Conservation (phyloP, 345 rosid genomes). For the Populus nigra region DNA sequence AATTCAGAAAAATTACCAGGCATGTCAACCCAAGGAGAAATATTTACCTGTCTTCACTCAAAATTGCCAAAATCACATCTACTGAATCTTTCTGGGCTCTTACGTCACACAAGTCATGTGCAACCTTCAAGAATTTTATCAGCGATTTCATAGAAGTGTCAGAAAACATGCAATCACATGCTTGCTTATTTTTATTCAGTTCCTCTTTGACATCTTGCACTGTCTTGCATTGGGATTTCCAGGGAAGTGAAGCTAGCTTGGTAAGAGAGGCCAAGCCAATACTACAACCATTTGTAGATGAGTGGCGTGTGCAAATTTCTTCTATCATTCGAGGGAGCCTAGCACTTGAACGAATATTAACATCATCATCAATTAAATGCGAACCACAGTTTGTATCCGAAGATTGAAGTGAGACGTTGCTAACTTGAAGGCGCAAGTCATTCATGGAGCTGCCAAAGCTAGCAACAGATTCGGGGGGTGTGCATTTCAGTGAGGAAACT, state of each 20-base stretch:
- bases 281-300: slow-evolving; percentile 1
- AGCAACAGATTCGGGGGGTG: slow-evolving; percentile 27
- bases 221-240: slow-evolving; percentile 33
- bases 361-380: background rate
- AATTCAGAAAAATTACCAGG: no score
- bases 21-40: background rate
- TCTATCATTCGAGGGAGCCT: slow-evolving; percentile 13
- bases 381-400: slow-evolving; percentile 11
- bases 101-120: slow-evolving; percentile 21
- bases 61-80: slow-evolving; percentile 34
- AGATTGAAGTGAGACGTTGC: slow-evolving; percentile 27
- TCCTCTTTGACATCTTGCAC: slow-evolving; percentile 30
- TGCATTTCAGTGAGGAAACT: slow-evolving; percentile 3
- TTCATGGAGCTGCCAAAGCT: slow-evolving; percentile 40
- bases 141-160: slow-evolving; percentile 19
- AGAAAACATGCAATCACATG: slow-evolving; percentile 8
- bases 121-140: slow-evolving; percentile 36
- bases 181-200: slow-evolving; percentile 15
- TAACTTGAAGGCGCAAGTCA: slow-evolving; percentile 23
- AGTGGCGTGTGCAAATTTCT: background rate
- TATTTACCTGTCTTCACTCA: slow-evolving; percentile 31
- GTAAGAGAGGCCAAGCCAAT: slow-evolving; percentile 12
- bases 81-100: slow-evolving; percentile 33
- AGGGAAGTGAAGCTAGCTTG: slow-evolving; percentile 25
- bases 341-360: background rate